Conservation (phyloP, 129 eudicot species). For the Flaveria linearis region DNA sequence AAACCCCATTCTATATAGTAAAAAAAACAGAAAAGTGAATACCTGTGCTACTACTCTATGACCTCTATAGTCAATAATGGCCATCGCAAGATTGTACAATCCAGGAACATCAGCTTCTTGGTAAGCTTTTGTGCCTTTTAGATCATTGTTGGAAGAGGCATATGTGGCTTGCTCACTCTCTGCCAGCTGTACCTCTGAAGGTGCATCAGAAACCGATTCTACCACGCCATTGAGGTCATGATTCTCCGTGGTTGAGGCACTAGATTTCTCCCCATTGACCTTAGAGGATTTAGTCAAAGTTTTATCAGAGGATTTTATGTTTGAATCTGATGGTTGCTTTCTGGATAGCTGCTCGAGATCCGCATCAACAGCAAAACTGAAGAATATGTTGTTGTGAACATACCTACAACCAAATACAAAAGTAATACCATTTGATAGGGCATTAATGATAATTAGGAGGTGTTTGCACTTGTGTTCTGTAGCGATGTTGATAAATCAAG, state of each 20-base stretch:
- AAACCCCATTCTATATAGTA: background rate
- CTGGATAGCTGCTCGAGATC: constrained; percentile 85
- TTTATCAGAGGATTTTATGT: constrained; percentile 41
- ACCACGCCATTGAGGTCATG: constrained; percentile 34
- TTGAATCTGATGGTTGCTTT: constrained; percentile 49
- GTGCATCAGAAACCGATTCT: constrained; percentile 52
- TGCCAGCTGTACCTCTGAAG: constrained; percentile 77
- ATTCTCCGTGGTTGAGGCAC: constrained; percentile 34
- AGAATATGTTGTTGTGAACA: constrained; percentile 99
- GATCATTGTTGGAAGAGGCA: constrained; percentile 94
- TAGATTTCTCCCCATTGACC: constrained; percentile 42
- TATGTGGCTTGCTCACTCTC: constrained; percentile 99
- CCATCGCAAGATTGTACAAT: constrained; percentile 98
- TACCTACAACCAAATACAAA: constrained; percentile 55
- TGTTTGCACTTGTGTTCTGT: background rate
- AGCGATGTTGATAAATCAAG: background rate
- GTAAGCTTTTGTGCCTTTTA: constrained; percentile 95
- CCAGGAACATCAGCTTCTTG: constrained; percentile 99
- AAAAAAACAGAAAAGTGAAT: background rate
- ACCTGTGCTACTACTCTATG: constrained; percentile 99
- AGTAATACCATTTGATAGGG: background rate
- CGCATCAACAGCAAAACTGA: constrained; percentile 97
- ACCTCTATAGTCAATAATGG: constrained; percentile 96
- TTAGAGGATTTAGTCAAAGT: constrained; percentile 32
- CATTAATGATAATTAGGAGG: background rate